These are phyloP conservation scores for Diutina sp. DNA, from an alignment of 1,139 yeast genomes.

Conservation along the genomic window DNA sequence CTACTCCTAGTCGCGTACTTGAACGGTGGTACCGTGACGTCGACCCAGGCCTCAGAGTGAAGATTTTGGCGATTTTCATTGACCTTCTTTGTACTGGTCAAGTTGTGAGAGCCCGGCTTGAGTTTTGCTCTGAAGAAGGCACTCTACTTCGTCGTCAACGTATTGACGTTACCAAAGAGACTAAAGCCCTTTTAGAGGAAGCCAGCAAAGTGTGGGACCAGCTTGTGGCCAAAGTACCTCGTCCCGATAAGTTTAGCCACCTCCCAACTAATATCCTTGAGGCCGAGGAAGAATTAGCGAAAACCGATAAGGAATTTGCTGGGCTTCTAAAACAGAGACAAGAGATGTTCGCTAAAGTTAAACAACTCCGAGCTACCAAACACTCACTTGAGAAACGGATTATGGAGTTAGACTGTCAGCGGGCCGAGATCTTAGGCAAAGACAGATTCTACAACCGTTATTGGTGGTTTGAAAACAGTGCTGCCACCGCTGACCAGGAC, in stretches of 20 bases:
- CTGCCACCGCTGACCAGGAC: conserved; percentile 41
- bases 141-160: conserved; percentile 54
- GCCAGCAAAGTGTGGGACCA: conserved; percentile 33
- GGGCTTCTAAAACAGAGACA: conserved; percentile 30
- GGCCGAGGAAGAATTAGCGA: conserved; percentile 36
- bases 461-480: conserved; percentile 93
- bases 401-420: conserved; percentile 62
- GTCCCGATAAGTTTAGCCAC: conserved; percentile 5
- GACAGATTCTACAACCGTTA: conserved; percentile 79
- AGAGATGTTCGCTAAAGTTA: conserved; percentile 25
- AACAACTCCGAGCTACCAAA: conserved; percentile 32
- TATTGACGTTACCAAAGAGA: conserved; percentile 54
- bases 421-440: conserved; percentile 66
- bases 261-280: conserved; percentile 30
- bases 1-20: conserved; percentile 37
- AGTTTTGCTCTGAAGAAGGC: conserved; percentile 53
- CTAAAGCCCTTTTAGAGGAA: conserved; percentile 35
- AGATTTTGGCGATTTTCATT: conserved; percentile 41
- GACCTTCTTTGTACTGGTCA: conserved; percentile 46
- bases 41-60: conserved; percentile 36
- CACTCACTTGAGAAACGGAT: conserved; percentile 41
- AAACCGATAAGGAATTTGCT: conserved; percentile 31
- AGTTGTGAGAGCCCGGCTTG: conserved; percentile 52
- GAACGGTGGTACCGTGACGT: conserved; percentile 37
- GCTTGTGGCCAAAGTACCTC: conserved; percentile 16